A percentile compares a stretch with the other conserved stretches of the same genome.
Conservation (phyloP, 441 rosid species). For the Euphorbia schlechtendalii region DNA sequence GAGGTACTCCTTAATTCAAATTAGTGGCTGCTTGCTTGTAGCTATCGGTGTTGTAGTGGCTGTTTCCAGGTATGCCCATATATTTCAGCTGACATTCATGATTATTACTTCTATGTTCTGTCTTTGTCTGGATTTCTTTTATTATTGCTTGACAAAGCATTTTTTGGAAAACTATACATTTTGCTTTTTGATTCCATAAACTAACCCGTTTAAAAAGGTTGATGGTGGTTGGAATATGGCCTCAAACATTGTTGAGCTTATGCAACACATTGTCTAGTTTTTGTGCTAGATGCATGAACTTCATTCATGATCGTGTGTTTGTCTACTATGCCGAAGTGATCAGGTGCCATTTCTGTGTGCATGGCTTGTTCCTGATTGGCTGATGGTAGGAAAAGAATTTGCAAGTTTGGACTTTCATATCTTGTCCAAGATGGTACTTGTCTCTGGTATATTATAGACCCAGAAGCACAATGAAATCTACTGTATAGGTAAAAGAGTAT, state of each 20-base stretch:
- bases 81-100: too few species aligned
- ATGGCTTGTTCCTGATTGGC: conserved; percentile 4
- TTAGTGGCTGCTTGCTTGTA: conserved; percentile 73
- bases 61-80: conserved; percentile 62
- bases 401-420: conserved; percentile 10
- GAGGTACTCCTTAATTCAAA: conserved; percentile 55
- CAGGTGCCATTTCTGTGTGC: conserved; percentile 1
- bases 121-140: neutral
- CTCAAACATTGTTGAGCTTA: neutral
- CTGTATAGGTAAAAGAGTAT: neutral
- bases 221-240: neutral
- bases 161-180: neutral
- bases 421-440: conserved; percentile 10
- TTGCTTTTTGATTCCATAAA: neutral
- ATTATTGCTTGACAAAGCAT: neutral
- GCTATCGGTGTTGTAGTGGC: conserved; percentile 71
- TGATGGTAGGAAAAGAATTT: conserved; percentile 4
- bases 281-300: conserved; percentile 5
- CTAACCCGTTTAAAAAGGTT: neutral
- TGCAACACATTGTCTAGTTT: neutral
- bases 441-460: conserved; percentile 5
- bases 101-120: neutral
- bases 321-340: neutral
- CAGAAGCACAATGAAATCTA: conserved; percentile 1
- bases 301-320: neutral